These are phyloP conservation scores for Daldinia concentrica DNA, from an alignment of 495 filamentous ascomycete species.

Conservation along the genomic window DNA sequence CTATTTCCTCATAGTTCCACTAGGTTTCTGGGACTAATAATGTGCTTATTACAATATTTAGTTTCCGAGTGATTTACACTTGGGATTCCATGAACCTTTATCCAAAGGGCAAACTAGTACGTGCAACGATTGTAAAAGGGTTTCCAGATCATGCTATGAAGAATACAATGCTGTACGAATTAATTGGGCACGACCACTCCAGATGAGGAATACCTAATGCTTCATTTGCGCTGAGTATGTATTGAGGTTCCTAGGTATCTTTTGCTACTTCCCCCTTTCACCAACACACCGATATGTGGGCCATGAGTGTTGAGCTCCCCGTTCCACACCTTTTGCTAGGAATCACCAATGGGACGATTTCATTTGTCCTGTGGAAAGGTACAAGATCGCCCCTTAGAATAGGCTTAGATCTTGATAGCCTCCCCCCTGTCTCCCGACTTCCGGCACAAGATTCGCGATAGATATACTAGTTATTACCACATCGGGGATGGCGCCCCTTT, in stretches of 20 bases:
- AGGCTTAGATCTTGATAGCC: not conserved
- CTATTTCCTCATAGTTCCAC: not conserved
- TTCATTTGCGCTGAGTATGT: not conserved
- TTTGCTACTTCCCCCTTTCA: not conserved
- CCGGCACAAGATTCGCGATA: not conserved
- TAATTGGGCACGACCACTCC: too few relatives aligned
- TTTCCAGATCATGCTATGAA: not conserved
- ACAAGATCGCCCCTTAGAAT: not conserved
- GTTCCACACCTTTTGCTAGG: not conserved
- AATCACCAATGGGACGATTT: not conserved
- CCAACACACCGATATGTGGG: not conserved
- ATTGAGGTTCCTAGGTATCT: not conserved
- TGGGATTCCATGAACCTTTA: not conserved
- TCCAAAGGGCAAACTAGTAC: not conserved
- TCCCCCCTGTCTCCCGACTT: not conserved
- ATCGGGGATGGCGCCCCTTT: not conserved
- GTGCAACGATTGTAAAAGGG: not conserved
- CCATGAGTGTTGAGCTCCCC: not conserved
- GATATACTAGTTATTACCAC: not conserved
- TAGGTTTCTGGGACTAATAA: not conserved
- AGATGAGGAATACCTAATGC: not conserved
- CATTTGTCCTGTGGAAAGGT: not conserved
- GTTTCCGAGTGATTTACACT: not conserved
- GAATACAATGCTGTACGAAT: too few relatives aligned
- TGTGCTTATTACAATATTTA: not conserved